Evolutionary conservation across 148 eudicot genomes (phyloP).

Genomic region (Rhododendron mucronatum): DNA sequence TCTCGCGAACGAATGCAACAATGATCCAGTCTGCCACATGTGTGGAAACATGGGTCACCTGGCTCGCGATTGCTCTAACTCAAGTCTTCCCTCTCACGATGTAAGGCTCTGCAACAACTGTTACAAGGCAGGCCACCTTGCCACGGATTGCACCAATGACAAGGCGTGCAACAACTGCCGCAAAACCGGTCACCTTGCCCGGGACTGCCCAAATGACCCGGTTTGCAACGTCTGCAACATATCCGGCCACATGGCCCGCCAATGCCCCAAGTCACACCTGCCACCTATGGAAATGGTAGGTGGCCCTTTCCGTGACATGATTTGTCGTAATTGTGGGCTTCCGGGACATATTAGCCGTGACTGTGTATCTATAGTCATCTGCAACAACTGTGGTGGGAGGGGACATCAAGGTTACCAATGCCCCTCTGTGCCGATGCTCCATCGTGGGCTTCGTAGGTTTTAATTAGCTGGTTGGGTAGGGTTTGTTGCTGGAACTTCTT

Average conservation of each 20-base stretch:
- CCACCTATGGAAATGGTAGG: constrained; percentile 15
- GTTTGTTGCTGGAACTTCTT: neutral
- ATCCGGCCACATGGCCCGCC: constrained; percentile 48
- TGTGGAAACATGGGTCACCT: constrained; percentile 51
- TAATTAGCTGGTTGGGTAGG: neutral
- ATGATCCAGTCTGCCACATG: constrained; percentile 48
- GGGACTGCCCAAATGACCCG: constrained; percentile 47
- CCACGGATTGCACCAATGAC: constrained; percentile 45
- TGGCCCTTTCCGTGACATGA: constrained; percentile 34
- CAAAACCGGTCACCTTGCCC: constrained; percentile 46
- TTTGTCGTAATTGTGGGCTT: constrained; percentile 38
- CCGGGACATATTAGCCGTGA: constrained; percentile 48
- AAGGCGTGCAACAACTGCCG: constrained; percentile 64
- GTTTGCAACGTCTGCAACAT: constrained; percentile 47
- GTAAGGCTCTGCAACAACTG: constrained; percentile 54
- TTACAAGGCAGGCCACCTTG: constrained; percentile 51
- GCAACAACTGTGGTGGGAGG: constrained; percentile 49
- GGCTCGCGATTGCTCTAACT: constrained; percentile 39
- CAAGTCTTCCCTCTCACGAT: constrained; percentile 35
- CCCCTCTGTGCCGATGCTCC: constrained; percentile 36
- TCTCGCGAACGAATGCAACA: constrained; percentile 37
- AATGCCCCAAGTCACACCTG: constrained; percentile 37
- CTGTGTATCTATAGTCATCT: constrained; percentile 36
- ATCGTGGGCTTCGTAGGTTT: constrained; percentile 26
- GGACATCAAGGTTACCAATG: constrained; percentile 43